These are phyloP conservation scores for Gracilaria domingensis DNA, from an alignment of 23 red algal species.

Conservation along the genomic window DNA sequence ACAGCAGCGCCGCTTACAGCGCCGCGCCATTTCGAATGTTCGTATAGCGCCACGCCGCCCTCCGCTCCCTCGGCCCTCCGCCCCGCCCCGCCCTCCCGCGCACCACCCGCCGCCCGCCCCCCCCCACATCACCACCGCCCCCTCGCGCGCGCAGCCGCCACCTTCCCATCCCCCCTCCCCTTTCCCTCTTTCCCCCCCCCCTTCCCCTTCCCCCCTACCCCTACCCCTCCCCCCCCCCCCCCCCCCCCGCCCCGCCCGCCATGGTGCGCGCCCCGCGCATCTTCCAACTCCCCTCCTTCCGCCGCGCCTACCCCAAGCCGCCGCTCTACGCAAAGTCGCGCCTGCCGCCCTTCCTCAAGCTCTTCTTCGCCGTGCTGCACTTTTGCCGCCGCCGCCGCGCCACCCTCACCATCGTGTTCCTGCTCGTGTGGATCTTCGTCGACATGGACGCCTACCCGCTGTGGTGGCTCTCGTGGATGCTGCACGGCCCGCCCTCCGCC, in stretches of 20 bases:
- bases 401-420: constrained; percentile 19
- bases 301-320: neutral
- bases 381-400: constrained; percentile 36
- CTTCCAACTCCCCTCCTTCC: constrained; percentile 19
- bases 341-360: neutral
- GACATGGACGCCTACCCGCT: constrained; percentile 44
- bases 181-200: neutral
- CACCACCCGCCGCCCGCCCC: neutral
- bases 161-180: neutral
- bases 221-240: neutral
- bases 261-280: constrained; percentile 5
- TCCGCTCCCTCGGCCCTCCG: neutral
- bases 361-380: constrained; percentile 8
- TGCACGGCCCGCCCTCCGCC: neutral
- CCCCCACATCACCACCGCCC: neutral
- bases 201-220: neutral
- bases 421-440: constrained; percentile 33
- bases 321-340: neutral
- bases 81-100: neutral
- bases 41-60: no score
- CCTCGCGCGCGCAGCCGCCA: no score
- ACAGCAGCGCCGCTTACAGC: neutral
- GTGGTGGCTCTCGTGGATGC: constrained; percentile 19
- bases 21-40: neutral
- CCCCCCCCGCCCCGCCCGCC: neutral